Evolutionary conservation across 805 yeast genomes (phyloP), one percentile per base, ranked within the genome.

Genomic region (Monosporozyma unispora): DNA sequence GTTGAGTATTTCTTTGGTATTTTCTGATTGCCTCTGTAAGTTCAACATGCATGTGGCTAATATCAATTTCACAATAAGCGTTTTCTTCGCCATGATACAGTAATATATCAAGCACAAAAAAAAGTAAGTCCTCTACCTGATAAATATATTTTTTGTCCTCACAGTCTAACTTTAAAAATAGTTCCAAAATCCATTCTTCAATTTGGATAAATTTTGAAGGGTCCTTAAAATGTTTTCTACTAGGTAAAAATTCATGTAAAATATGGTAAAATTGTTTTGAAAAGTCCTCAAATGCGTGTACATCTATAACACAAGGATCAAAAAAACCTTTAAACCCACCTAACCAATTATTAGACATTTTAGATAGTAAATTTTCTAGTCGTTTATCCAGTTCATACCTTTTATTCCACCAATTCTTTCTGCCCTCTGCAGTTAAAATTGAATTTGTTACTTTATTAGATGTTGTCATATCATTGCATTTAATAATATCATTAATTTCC

Each of bases 271-370:
- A 66, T 5, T 64, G 61, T 1, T 46, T 40, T 46, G 67, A 71
- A 53, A 81, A 77, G 9, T 52, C 48, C 2, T 48, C 49, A 12
- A 71, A 54, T 7, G 56, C 56, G 0, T 53, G 57, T 9, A 54
- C 49, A 14, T 70, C 63, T 1, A 68, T 54, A 2, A 57, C 56
- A 8, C 53, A 53, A 1, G 69, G 67, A 39, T 70, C 67, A 59
- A 90, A 83, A 2, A 87, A 59, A 0, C 89, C 82, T 47, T 68
- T 68, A 55, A 88, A 85, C 0, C 91, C 95, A 12, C 91, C 88
- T 35, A 91, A 68, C 90, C 96, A 87, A 49, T 70, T 68, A 21
- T 63, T 62, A 48, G 87, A 91, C 8, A 87, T 74, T 29, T 70
- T 70, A 0, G 62, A 57, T n/a, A 91, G 61, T n/a, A 89, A 63